phyloP scores from a whole-genome alignment of 768 basidiomycete species.

The Lactarius hengduanensis region DNA sequence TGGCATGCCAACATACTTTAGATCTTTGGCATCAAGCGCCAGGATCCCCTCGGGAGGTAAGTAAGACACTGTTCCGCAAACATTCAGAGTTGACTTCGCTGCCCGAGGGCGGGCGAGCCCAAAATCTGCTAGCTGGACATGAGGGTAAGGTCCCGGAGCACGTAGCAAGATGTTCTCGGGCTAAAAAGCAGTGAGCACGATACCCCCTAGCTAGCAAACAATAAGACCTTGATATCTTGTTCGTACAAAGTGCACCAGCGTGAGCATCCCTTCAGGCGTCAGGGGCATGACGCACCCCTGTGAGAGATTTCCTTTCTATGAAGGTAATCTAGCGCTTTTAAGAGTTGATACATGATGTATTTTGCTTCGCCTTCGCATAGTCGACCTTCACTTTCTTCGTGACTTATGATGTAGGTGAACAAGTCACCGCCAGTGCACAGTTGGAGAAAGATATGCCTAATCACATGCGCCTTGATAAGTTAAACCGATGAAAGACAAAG shows the following conservation, averaged over 20 bases:
- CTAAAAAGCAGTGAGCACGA: slow-evolving; percentile 37
- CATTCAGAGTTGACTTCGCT: slow-evolving; percentile 80
- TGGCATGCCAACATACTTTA: slow-evolving; percentile 80
- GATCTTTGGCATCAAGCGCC: slow-evolving; percentile 69
- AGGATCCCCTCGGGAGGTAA: slow-evolving; percentile 82
- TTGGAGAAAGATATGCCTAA: slow-evolving; percentile 79
- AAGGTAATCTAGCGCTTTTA: slow-evolving; percentile 68
- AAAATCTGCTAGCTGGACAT: slow-evolving; percentile 83
- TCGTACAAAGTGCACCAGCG: neutral
- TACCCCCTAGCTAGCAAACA: neutral
- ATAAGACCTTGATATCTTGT: slow-evolving; percentile 61
- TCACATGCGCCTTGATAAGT: neutral
- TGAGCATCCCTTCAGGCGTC: neutral
- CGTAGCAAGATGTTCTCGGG: slow-evolving; percentile 83
- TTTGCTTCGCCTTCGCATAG: slow-evolving; percentile 80
- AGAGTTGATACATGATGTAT: slow-evolving; percentile 77
- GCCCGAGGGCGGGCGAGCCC: slow-evolving; percentile 78
- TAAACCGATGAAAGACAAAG: neutral
- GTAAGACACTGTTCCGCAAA: slow-evolving; percentile 86
- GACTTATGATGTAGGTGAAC: slow-evolving; percentile 78
- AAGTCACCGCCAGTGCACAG: slow-evolving; percentile 84
- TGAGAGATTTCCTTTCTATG: slow-evolving; percentile 75
- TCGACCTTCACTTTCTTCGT: slow-evolving; percentile 47
- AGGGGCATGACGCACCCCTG: slow-evolving; percentile 52
- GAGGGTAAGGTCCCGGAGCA: slow-evolving; percentile 81